Base-by-base conservation (phyloP, 2,329 filamentous ascomycete species). In the Cephalotrichum gorgonifer region DNA sequence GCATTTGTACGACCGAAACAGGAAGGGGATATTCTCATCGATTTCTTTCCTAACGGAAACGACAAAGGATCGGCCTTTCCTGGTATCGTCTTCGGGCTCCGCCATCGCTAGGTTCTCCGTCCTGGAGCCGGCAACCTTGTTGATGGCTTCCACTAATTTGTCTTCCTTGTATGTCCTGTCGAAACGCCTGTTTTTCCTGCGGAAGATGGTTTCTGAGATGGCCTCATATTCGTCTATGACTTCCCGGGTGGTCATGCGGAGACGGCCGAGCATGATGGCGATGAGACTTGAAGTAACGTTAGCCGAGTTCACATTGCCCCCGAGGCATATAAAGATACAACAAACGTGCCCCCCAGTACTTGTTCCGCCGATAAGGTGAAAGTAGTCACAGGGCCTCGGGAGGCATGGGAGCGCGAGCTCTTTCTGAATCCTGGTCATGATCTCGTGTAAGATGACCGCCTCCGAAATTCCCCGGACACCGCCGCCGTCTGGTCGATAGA, bases 201-300 rank as follows among this genome's bases (percentile, higher is more conserved):
- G 49, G 50, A 73, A 73, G 3, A 72, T 60, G 2, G 55, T 54
- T 3, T 58, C 50, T 1, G 65, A 65, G 2, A 73, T 61, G 3
- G 54, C 46, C 14, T 64, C 55, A 50, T 74, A 75, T 2, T 60
- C 64, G 3, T 58, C 50, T 15, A 73, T 64, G 27, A 68, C 71
- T 17, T 74, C 66, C 23, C 60, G 52, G 8, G 72, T 62, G 25
- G 61, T 63, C 67, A 75, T 71, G 27, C 64, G 56, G 1, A 75
- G 57, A 2, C 68, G 64, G 2, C 70, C 70, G 5, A 74, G 62
- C 63, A 75, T 69, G 30, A 75, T 65, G 2, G 71, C 70, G 9
- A 74, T 68, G 8, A 74, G 57, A 0, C 70, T 72, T 49, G 30
- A 20, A 20, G 43, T 20, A 48, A 5, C 2, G 35, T 39, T 11